A percentile compares a stretch with the other conserved stretches of the same genome.
Evolutionary conservation across 2,329 filamentous ascomycete genomes (phyloP).

Genomic region (Lojkania enalia): DNA sequence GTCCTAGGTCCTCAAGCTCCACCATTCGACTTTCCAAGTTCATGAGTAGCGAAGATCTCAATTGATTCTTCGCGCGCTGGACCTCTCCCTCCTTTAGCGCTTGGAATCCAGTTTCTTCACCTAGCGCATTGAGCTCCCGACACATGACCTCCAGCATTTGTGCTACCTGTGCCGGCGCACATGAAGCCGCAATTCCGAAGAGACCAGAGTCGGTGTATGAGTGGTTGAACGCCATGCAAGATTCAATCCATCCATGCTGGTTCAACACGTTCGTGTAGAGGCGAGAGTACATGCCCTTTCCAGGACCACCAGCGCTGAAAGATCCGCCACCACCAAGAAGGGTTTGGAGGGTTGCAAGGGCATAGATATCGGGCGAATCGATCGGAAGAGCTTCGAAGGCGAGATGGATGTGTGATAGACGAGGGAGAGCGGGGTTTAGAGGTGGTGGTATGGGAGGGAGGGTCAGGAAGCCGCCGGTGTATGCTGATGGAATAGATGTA

Average conservation of each 20-base stretch:
- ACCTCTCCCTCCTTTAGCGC: conserved; percentile 78
- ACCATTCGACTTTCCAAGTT: conserved; percentile 98
- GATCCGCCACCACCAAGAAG: conserved; percentile 94
- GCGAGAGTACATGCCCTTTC: conserved; percentile 98
- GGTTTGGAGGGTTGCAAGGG: conserved; percentile 91
- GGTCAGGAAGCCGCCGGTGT: conserved; percentile 91
- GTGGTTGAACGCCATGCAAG: conserved; percentile 94
- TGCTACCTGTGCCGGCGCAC: conserved; percentile 74
- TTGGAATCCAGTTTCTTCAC: conserved; percentile 72
- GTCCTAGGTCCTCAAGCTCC: conserved; percentile 90
- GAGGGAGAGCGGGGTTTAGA: conserved; percentile 73
- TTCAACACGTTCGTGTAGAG: conserved; percentile 98
- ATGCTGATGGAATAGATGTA: conserved; percentile 70
- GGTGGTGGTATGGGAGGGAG: conserved; percentile 80
- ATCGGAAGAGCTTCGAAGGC: conserved; percentile 95
- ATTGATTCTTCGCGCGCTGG: conserved; percentile 92
- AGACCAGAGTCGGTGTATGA: conserved; percentile 94
- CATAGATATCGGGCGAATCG: conserved; percentile 89
- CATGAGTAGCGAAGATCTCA: conserved; percentile 88
- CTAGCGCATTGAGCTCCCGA: conserved; percentile 79
- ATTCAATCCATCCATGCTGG: conserved; percentile 96
- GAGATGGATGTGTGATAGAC: conserved; percentile 90
- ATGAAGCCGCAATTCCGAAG: conserved; percentile 90
- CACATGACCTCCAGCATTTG: conserved; percentile 96
- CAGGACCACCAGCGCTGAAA: conserved; percentile 93